phyloP scores from a whole-genome alignment of 2,329 filamentous ascomycete genomes.

The Colletotrichum graminicola region DNA sequence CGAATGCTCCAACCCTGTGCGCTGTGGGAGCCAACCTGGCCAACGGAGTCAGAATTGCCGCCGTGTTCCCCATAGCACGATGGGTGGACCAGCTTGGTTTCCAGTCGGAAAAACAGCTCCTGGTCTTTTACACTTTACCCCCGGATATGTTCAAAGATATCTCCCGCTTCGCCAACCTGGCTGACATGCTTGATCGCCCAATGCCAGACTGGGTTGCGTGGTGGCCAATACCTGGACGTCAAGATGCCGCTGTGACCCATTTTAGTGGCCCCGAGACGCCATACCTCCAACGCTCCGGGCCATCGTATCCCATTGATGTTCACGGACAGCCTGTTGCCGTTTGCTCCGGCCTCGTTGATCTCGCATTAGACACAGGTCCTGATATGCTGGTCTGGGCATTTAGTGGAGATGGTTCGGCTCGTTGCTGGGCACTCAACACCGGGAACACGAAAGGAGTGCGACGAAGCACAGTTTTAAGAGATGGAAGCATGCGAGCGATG shows the following conservation, averaged over 20 bases:
- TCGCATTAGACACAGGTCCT: constrained; percentile 50
- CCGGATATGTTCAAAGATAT: constrained; percentile 63
- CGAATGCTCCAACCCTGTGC: constrained; percentile 63
- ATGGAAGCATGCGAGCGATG: constrained; percentile 50
- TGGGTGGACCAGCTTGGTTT: background rate
- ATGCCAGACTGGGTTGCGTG: constrained; percentile 41
- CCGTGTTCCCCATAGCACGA: constrained; percentile 61
- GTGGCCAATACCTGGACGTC: constrained; percentile 42
- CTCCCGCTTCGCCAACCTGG: constrained; percentile 34
- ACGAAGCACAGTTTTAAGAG: constrained; percentile 44
- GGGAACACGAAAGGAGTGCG: constrained; percentile 40
- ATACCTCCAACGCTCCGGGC: constrained; percentile 38
- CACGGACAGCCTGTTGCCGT: constrained; percentile 49
- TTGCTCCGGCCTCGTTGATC: constrained; percentile 50
- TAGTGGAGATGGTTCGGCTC: constrained; percentile 50
- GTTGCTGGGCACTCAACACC: constrained; percentile 49
- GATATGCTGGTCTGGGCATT: constrained; percentile 54
- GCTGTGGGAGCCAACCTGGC: constrained; percentile 66
- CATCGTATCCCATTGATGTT: constrained; percentile 49
- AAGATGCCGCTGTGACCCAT: background rate
- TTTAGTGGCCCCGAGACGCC: background rate
- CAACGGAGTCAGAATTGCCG: constrained; percentile 70
- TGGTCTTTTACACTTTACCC: constrained; percentile 73
- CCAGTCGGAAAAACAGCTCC: constrained; percentile 48
- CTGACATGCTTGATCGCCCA: constrained; percentile 29